Evolutionary conservation across 2,329 filamentous ascomycete species (phyloP), one percentile per base, ranked within the genome.

Genomic region (Trichoderma aggressivum): DNA sequence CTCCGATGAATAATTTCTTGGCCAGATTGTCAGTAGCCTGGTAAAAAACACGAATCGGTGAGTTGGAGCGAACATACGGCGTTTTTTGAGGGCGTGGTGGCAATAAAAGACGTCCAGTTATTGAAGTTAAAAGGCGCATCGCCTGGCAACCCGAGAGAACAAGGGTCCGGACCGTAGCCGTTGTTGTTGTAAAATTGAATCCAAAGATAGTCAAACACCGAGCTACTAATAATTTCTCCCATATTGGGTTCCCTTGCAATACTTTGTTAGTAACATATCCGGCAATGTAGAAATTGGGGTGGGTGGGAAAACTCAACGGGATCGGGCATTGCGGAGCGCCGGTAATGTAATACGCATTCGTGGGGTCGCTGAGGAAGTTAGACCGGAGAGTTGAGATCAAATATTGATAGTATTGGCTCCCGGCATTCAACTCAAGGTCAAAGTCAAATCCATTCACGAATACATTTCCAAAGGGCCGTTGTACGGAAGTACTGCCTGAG

Each of bases 181-280:
- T 78, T 77, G 75, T 85, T 86, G 76, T 85, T 85, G 78, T 85
- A 85, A 76, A 84, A 85, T 74, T 85, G 83, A 28, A 85, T 77
- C 73, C 80, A 84, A 12, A 85, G 75, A 16, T 70, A 70, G 28
- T 70, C 58, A 3, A 70, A 70, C 18, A 34, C 34, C 3, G 66
- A 26, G 39, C 8, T 34, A 14, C 66, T 55, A 7, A 50, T 70
- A 14, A 63, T 36, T 14, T 36, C 39, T 24, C 55, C 56, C 36
- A 62, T 62, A 3, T 55, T 61, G 7, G n/a, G 43, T 3, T 50
- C 43, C 18, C 43, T 47, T 10, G 21, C 1, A n/a, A 6, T n/a
- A 28, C n/a, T 50, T 47, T 47, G 11, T 47, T 47, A 47, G 43
- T 50, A 21, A 21, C 10, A 50, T 10, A 12, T 12, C 18, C n/a